These are phyloP conservation scores for Termitomyces sp. DNA, from an alignment of 768 basidiomycete species.

Conservation along the genomic window DNA sequence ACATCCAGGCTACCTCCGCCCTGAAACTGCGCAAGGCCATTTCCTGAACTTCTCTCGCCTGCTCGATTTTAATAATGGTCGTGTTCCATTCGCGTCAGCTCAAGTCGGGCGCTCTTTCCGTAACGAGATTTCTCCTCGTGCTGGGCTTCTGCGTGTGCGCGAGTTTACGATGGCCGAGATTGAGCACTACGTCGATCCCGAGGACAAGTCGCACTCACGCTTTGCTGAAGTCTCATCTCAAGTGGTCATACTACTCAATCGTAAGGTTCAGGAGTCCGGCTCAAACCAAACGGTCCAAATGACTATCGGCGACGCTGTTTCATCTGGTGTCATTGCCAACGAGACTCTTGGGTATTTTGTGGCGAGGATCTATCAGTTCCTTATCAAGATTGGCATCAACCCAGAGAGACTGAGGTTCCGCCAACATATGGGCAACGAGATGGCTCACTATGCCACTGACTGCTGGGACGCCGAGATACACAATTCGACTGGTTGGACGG, in stretches of 20 bases:
- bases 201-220: constrained; percentile 81
- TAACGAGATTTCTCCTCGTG: constrained; percentile 97
- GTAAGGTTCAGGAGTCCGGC: constrained; percentile 78
- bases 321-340: constrained; percentile 84
- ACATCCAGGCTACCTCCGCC: constrained; percentile 92
- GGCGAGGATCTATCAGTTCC: constrained; percentile 85
- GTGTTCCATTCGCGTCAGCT: constrained; percentile 94
- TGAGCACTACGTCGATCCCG: constrained; percentile 97
- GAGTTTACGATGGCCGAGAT: constrained; percentile 99
- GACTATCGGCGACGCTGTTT: constrained; percentile 86
- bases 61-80: constrained; percentile 97
- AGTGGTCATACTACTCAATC: constrained; percentile 71
- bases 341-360: constrained; percentile 98
- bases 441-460: constrained; percentile 99
- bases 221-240: constrained; percentile 80
- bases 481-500: constrained; percentile 89
- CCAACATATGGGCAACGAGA: constrained; percentile 98
- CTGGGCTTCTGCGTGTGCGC: constrained; percentile 92
- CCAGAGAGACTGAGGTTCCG: constrained; percentile 82
- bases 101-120: constrained; percentile 96
- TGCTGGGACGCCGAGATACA: constrained; percentile 99
- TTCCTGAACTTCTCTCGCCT: constrained; percentile 97
- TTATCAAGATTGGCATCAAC: constrained; percentile 88
- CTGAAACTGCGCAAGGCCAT: constrained; percentile 97
- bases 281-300: constrained; percentile 57